Percentiles rank a stretch among this genome's conserved stretches.
Evolutionary conservation across 805 yeast genomes (phyloP).

Genomic region (Yarrowia sp.): DNA sequence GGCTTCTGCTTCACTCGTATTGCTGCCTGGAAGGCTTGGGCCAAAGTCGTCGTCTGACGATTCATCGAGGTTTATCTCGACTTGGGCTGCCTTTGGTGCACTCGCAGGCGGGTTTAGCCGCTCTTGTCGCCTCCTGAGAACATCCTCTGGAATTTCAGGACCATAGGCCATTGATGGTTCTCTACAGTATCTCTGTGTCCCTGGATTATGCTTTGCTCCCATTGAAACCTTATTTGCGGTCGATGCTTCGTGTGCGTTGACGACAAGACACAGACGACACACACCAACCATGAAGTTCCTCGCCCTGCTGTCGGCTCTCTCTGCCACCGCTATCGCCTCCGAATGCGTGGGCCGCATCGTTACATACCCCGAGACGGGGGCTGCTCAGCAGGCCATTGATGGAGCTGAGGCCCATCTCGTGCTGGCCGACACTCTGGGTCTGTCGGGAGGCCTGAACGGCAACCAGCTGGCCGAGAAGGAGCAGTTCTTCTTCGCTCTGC

Average conservation of each 20-base stretch:
- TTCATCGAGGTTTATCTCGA: neutral
- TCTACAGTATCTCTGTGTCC: too few species aligned
- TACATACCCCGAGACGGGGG: slow-evolving; percentile 4
- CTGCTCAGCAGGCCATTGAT: neutral
- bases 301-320: slow-evolving; percentile 18
- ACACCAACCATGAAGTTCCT: slow-evolving; percentile 12
- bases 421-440: slow-evolving; percentile 25
- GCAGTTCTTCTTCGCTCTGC: slow-evolving; percentile 14
- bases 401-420: slow-evolving; percentile 21
- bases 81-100: neutral
- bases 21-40: neutral
- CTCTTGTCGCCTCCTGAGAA: neutral
- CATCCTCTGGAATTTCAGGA: neutral
- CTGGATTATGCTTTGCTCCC: neutral
- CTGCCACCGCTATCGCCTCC: slow-evolving; percentile 13
- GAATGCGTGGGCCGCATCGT: slow-evolving; percentile 6
- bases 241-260: slow-evolving; percentile 21
- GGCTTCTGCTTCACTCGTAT: neutral
- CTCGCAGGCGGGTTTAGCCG: neutral
- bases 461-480: slow-evolving; percentile 17
- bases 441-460: slow-evolving; percentile 17
- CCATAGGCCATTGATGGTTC: neutral
- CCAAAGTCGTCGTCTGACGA: slow-evolving; percentile 13
- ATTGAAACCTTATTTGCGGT: neutral
- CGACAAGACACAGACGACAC: slow-evolving; percentile 12